Conservation (phyloP, 139 green algal genomes). For the Volvox reticuliferus region DNA sequence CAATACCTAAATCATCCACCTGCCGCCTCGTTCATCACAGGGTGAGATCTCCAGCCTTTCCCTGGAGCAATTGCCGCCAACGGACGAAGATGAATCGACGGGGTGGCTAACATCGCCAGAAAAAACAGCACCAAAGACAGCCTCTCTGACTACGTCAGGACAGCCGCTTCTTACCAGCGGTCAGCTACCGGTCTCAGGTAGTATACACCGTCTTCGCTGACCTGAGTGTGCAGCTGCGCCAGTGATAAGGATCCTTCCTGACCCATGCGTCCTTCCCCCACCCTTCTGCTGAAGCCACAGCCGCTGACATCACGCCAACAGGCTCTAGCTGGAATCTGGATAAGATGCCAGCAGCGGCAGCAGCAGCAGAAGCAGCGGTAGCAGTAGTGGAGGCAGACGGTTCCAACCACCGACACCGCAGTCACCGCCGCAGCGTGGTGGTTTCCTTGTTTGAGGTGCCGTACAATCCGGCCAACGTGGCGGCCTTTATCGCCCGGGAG, state of each 20-base stretch:
- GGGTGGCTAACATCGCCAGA: no score
- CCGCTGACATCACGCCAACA: no score
- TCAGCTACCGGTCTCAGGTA: no score
- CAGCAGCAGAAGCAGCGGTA: neutral
- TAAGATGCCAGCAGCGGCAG: neutral
- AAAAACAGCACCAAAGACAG: no score
- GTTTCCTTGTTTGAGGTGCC: constrained; percentile 85
- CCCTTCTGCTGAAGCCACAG: neutral
- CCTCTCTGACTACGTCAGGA: no score
- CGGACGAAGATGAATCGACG: neutral
- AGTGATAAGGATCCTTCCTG: no score
- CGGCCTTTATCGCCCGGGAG: constrained; percentile 88
- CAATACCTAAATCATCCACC: no score
- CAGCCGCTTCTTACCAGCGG: no score
- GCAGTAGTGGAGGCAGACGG: neutral
- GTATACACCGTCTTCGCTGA: no score
- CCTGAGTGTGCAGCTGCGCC: no score
- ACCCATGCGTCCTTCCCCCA: no score
- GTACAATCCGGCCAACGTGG: constrained; percentile 52
- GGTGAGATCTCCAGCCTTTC: constrained; percentile 81
- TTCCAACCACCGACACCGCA: neutral
- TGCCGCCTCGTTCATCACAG: no score
- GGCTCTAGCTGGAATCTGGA: neutral
- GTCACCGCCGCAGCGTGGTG: constrained; percentile 53
- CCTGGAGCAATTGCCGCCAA: constrained; percentile 62